Evolutionary conservation across 352 stramenopile species (phyloP).

Genomic region (Phytophthora europaea): DNA sequence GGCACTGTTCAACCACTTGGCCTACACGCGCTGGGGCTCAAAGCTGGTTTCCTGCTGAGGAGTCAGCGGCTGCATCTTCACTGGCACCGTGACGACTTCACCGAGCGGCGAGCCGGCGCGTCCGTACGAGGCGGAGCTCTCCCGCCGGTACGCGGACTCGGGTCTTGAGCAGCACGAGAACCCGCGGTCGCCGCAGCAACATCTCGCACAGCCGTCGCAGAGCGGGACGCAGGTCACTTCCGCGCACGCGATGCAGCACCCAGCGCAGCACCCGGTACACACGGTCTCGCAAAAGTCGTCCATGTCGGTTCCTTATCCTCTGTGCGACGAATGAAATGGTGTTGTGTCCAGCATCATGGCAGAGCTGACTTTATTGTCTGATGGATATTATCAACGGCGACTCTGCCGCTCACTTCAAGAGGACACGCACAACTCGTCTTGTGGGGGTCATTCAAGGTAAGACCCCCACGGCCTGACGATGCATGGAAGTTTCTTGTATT

Average conservation of each 20-base stretch:
- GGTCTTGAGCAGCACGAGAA: conserved; percentile 33
- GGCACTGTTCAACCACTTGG: background rate
- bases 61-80: conserved; percentile 36
- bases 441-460: too few relatives aligned
- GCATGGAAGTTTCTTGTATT: too few relatives aligned
- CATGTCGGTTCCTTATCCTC: conserved; percentile 16
- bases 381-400: background rate
- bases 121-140: conserved; percentile 12
- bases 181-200: conserved; percentile 34
- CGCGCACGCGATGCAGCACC: conserved; percentile 37
- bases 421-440: background rate
- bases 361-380: background rate
- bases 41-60: conserved; percentile 1
- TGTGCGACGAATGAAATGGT: background rate
- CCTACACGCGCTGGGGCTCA: conserved; percentile 19
- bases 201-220: conserved; percentile 27
- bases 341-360: conserved; percentile 2
- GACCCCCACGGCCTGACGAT: too few relatives aligned
- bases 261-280: conserved; percentile 37
- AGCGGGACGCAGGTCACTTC: conserved; percentile 27
- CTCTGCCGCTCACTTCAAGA: background rate
- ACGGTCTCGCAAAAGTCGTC: conserved; percentile 33
- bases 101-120: conserved; percentile 6
- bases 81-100: conserved; percentile 25
- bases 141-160: conserved; percentile 11